Percentiles rank a stretch among this genome's conserved stretches.
phyloP scores from a whole-genome alignment of 257 asterid genomes.

The Schizonepeta tenuifolia region DNA sequence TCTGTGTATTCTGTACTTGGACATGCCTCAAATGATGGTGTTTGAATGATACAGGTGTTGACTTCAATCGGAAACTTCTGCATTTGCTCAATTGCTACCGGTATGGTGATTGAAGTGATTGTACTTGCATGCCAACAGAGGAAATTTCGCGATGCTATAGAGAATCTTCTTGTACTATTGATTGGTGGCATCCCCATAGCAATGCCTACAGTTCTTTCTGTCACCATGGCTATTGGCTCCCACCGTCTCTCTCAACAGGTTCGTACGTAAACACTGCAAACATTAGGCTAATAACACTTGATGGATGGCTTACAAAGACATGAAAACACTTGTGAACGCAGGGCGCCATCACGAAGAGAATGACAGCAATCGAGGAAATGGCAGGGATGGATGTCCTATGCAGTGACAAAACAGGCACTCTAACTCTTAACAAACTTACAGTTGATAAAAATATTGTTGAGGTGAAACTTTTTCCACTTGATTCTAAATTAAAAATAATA shows the following conservation, averaged over 20 bases:
- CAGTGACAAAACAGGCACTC: conserved; percentile 83
- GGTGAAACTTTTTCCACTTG: too few species aligned
- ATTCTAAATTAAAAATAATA: too few species aligned
- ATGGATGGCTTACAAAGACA: too few species aligned
- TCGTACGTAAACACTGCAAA: too few species aligned
- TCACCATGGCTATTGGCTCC: conserved; percentile 88
- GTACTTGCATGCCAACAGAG: conserved; percentile 61
- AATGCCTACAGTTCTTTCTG: conserved; percentile 80
- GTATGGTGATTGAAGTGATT: conserved; percentile 60
- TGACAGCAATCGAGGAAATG: conserved; percentile 89
- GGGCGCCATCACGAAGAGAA: conserved; percentile 84
- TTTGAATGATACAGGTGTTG: conserved; percentile 49
- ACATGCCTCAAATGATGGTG: neutral
- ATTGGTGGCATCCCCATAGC: conserved; percentile 85
- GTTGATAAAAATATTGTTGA: too few species aligned
- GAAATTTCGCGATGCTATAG: conserved; percentile 58
- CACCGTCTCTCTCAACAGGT: conserved; percentile 70
- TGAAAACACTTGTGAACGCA: too few species aligned
- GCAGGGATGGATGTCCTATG: conserved; percentile 90
- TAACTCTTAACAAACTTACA: conserved; percentile 77
- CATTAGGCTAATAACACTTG: too few species aligned
- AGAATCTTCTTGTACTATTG: conserved; percentile 66
- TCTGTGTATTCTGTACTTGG: neutral
- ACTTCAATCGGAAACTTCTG: conserved; percentile 90
- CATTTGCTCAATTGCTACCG: conserved; percentile 68